Conservation (phyloP, 2,329 filamentous ascomycete genomes). For the Colletotrichum simmondsii region DNA sequence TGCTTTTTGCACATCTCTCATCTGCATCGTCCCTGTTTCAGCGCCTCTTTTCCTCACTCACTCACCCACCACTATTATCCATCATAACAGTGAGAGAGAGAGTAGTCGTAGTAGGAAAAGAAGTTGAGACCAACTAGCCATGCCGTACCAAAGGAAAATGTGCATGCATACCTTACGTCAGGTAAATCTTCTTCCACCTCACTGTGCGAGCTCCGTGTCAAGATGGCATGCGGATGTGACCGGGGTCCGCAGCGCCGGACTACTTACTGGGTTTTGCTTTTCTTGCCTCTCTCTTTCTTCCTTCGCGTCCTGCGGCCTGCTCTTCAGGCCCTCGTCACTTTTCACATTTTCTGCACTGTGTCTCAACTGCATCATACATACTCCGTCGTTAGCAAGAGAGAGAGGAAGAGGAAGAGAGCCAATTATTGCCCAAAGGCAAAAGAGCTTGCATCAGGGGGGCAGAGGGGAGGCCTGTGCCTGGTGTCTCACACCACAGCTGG, state of each 20-base stretch:
- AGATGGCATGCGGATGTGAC: constrained; percentile 5
- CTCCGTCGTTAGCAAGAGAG: background rate
- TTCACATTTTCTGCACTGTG: constrained; percentile 23
- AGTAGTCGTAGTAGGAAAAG: background rate
- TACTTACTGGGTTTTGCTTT: constrained; percentile 12
- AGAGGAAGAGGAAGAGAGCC: constrained; percentile 2
- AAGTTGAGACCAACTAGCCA: constrained; percentile 15
- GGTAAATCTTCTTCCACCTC: background rate
- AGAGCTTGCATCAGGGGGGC: constrained; percentile 7
- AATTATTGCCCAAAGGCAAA: constrained; percentile 11
- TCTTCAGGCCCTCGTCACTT: constrained; percentile 26
- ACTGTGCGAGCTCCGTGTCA: constrained; percentile 5
- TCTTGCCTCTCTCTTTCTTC: background rate
- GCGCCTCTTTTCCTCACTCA: constrained; percentile 20
- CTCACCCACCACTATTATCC: background rate
- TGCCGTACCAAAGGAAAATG: constrained; percentile 14
- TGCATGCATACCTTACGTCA: constrained; percentile 31
- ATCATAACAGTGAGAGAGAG: background rate
- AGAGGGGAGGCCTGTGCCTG: constrained; percentile 16
- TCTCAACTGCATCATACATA: constrained; percentile 20
- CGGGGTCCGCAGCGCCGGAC: constrained; percentile 13
- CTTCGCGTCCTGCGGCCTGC: background rate
- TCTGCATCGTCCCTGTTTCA: constrained; percentile 33
- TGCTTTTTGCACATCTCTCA: constrained; percentile 34
- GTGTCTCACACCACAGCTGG: constrained; percentile 30